These are phyloP conservation scores for Stentor roeselii DNA, from an alignment of 73 alveolate species.

Conservation along the genomic window DNA sequence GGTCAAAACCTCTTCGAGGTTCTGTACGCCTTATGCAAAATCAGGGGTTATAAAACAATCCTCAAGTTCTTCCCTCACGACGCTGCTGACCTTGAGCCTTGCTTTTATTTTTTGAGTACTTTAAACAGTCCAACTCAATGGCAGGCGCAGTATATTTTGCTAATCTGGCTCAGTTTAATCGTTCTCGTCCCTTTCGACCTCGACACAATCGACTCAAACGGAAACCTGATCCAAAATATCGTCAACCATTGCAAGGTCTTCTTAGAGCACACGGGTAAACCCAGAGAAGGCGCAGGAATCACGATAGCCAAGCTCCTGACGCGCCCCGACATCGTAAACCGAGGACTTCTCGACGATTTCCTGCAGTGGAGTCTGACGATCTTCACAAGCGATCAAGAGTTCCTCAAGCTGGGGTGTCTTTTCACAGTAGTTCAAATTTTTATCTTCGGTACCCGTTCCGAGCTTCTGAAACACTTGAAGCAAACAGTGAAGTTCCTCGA, in stretches of 20 bases:
- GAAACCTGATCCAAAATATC: constrained; percentile 42
- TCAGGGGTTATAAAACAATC: constrained; percentile 87
- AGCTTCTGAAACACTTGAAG: neutral
- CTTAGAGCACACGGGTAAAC: constrained; percentile 43
- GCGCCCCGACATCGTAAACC: constrained; percentile 76
- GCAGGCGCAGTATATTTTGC: constrained; percentile 82
- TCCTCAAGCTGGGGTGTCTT: constrained; percentile 14
- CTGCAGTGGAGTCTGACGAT: constrained; percentile 45
- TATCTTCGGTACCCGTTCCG: neutral
- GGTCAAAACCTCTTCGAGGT: constrained; percentile 54
- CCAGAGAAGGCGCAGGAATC: constrained; percentile 59
- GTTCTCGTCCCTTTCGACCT: constrained; percentile 97
- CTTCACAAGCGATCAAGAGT: neutral
- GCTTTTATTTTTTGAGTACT: constrained; percentile 68
- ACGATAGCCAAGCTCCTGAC: constrained; percentile 70
- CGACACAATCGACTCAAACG: constrained; percentile 84
- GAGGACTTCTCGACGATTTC: constrained; percentile 56
- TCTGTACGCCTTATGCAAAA: constrained; percentile 75
- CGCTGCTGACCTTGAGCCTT: constrained; percentile 88
- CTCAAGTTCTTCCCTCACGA: constrained; percentile 93
- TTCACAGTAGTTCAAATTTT: neutral
- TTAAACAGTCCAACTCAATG: constrained; percentile 56
- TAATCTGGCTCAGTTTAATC: constrained; percentile 92
- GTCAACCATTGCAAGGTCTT: constrained; percentile 41
- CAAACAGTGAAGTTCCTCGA: neutral